Base-by-base conservation (phyloP, 345 rosid species). In the Atalantia buxifolia region DNA sequence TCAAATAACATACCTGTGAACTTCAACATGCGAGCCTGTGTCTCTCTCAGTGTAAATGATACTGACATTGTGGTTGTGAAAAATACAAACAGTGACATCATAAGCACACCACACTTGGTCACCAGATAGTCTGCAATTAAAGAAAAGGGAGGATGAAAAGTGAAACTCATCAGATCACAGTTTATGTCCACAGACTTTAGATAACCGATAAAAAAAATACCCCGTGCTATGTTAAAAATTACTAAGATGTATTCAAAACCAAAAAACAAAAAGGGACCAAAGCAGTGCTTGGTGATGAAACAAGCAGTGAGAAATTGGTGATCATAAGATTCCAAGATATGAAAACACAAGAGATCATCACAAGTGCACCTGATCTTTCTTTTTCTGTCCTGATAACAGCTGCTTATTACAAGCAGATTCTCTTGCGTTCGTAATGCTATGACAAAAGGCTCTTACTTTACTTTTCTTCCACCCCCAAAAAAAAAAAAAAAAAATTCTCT, bases 31-130 rank as follows among this genome's bases (percentile, higher is more conserved):
- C 99, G 98, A 78, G 97, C 90, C 86, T 97, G 99, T 5, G 98
- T 97, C 89, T 97, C 99, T 86, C 98, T 89, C 88, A 94, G 77
- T 60, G 99, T 97, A 83, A 97, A 97, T 28, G 99, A 97, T 50
- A 97, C 99, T 25, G 98, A 97, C 99, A 97, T 94, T 57, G 99
- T 97, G 62, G 99, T 97, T 21, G 99, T 97, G 82, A 97, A 94
- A 85, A 97, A 97, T 60, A 97, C 98, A 70, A 97, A 94, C 76
- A 97, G 88, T 25, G 99, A 94, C 99, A 97, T 94, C 98, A 94
- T 91, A 78, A 97, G 98, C 83, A 97, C 99, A 21, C 98, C 98
- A 81, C 98, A 97, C 83, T 97, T 97, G 24, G 90, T 93, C 84
- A 97, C 99, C 80, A 97, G 90, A 85, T 97, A 97, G 80, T 97